phyloP scores from a whole-genome alignment of 208 protist species.

The Phytomonas sp. region DNA sequence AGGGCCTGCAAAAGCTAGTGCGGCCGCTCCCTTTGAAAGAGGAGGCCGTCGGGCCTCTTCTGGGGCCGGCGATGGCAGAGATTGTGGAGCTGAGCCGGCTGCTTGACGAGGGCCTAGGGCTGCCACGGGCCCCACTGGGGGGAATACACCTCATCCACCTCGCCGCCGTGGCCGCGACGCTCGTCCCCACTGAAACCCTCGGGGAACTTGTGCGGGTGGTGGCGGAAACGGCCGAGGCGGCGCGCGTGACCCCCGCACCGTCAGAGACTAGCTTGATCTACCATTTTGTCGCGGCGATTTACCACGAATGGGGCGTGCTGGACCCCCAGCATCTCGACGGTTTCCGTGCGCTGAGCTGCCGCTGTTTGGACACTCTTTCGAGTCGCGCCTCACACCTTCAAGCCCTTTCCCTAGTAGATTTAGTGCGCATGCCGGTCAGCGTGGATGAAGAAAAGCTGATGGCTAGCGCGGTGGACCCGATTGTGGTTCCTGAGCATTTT shows the following conservation, averaged over 20 bases:
- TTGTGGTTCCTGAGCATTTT: constrained; percentile 2
- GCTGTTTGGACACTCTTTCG: neutral
- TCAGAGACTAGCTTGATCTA: neutral
- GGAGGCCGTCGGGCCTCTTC: neutral
- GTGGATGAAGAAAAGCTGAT: constrained; percentile 3
- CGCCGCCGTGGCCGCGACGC: constrained; percentile 28
- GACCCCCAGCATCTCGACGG: constrained; percentile 12
- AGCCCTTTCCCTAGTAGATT: neutral
- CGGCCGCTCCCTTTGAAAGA: neutral
- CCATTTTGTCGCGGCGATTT: constrained; percentile 21
- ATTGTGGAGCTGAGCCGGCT: constrained; percentile 49
- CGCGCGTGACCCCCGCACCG: neutral
- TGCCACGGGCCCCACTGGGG: constrained; percentile 16
- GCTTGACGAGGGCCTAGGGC: constrained; percentile 27
- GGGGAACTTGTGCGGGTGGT: constrained; percentile 22
- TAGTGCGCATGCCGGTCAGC: neutral
- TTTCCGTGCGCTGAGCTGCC: constrained; percentile 7
- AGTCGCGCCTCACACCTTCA: neutral
- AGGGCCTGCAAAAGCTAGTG: neutral
- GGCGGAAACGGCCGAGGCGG: constrained; percentile 13
- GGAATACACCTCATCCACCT: constrained; percentile 33
- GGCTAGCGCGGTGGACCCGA: constrained; percentile 6
- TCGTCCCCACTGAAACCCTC: constrained; percentile 22
- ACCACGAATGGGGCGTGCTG: constrained; percentile 21
- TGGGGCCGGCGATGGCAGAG: constrained; percentile 20